Conservation (phyloP, 306 rosid genomes). For the Lathyrus sativus region DNA sequence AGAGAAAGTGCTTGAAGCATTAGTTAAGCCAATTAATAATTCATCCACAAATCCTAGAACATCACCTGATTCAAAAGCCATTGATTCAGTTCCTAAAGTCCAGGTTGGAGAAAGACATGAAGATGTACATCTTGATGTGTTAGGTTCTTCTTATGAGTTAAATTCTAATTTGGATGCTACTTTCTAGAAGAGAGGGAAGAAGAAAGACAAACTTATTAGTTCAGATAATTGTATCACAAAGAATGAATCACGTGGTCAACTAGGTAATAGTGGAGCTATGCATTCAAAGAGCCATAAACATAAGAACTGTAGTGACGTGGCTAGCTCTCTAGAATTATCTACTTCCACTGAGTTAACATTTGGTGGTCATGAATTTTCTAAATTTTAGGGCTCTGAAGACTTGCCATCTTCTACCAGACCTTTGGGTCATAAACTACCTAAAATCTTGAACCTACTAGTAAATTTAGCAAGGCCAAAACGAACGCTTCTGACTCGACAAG, state of each 20-base stretch:
- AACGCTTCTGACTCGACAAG: constrained; percentile 57
- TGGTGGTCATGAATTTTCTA: background rate
- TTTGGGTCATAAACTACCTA: constrained; percentile 59
- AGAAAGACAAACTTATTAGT: constrained; percentile 51
- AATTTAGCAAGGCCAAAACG: constrained; percentile 51
- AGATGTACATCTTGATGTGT: constrained; percentile 46
- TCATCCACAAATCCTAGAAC: constrained; percentile 84
- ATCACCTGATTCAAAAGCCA: constrained; percentile 98
- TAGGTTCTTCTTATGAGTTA: constrained; percentile 53
- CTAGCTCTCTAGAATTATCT: constrained; percentile 46
- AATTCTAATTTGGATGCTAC: constrained; percentile 47
- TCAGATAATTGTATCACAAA: constrained; percentile 39
- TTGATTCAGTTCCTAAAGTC: constrained; percentile 65
- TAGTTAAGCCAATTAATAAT: constrained; percentile 50
- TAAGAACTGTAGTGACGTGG: constrained; percentile 39
- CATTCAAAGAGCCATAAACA: constrained; percentile 55
- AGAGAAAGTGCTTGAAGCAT: constrained; percentile 49
- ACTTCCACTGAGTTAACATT: constrained; percentile 42
- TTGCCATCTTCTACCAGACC: constrained; percentile 49
- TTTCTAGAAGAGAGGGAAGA: constrained; percentile 54
- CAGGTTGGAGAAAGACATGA: constrained; percentile 58
- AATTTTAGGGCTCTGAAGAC: constrained; percentile 32
- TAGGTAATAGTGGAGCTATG: constrained; percentile 48
- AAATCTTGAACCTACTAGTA: constrained; percentile 45
- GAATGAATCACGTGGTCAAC: constrained; percentile 46